A percentile compares a stretch with the other conserved stretches of the same genome.
Evolutionary conservation across 805 yeast species (phyloP).

Genomic region (Metschnikowia matae): DNA sequence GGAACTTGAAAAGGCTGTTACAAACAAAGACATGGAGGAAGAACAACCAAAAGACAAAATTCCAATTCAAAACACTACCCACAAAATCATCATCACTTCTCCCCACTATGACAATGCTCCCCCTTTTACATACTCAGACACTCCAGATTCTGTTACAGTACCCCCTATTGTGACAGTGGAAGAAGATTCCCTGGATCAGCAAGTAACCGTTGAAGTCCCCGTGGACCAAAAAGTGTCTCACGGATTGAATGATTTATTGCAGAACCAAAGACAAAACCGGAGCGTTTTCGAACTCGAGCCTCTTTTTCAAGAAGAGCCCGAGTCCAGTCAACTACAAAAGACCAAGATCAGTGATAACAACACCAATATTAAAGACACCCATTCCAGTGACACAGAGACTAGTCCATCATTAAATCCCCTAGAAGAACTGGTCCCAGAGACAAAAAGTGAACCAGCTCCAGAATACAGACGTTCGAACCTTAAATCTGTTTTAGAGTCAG

Average conservation of each 20-base stretch:
- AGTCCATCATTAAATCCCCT: not conserved
- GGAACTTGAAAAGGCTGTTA: too few relatives aligned
- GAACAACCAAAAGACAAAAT: not conserved
- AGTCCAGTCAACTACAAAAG: not conserved
- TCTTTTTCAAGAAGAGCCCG: not conserved
- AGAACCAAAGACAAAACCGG: not conserved
- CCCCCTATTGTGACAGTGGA: too few relatives aligned
- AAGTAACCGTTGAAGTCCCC: not conserved
- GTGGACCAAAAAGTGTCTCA: not conserved
- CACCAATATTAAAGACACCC: not conserved
- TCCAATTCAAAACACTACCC: not conserved
- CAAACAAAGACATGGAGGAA: too few relatives aligned
- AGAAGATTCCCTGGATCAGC: not conserved
- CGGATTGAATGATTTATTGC: not conserved
- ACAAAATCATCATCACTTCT: not conserved
- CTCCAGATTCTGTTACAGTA: not conserved
- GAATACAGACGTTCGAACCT: not conserved
- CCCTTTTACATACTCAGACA: not conserved
- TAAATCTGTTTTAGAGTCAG: slow-evolving; percentile 1
- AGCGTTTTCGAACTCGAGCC: not conserved
- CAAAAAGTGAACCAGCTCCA: not conserved
- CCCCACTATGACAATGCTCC: not conserved
- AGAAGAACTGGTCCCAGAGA: not conserved
- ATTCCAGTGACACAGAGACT: not conserved
- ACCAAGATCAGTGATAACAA: not conserved